A percentile compares a stretch with the other conserved stretches of the same genome.
Conservation (phyloP, 371 early-diverging fungal species). For the Mucor circinelloides region DNA sequence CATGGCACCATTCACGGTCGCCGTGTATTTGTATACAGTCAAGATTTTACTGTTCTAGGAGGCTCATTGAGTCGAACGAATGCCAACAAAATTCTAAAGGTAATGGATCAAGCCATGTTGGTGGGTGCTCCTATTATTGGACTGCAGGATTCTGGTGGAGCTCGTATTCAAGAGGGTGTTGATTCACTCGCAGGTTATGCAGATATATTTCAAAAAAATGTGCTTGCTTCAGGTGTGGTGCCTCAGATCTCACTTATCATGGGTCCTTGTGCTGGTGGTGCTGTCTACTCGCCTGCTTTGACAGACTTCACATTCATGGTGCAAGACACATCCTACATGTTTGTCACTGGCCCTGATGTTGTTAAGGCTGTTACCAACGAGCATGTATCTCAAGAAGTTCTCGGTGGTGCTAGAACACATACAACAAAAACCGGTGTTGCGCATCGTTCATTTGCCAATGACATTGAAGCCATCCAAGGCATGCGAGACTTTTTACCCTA, state of each 20-base stretch:
- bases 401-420: constrained; percentile 94
- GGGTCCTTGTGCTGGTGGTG: constrained; percentile 98
- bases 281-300: constrained; percentile 96
- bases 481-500: constrained; percentile 88
- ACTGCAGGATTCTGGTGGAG: constrained; percentile 96
- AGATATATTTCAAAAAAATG: constrained; percentile 95
- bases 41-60: constrained; percentile 95
- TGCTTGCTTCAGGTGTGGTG: constrained; percentile 91
- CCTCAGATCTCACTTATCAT: constrained; percentile 96
- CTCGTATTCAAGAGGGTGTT: constrained; percentile 97
- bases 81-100: constrained; percentile 92
- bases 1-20: constrained; percentile 94
- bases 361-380: constrained; percentile 97
- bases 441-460: constrained; percentile 91
- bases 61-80: constrained; percentile 90
- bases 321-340: constrained; percentile 92
- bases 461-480: constrained; percentile 90
- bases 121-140: constrained; percentile 96
- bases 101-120: constrained; percentile 94
- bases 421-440: constrained; percentile 92
- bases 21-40: constrained; percentile 89
- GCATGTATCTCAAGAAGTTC: constrained; percentile 91
- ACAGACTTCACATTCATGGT: constrained; percentile 98
- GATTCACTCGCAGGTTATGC: constrained; percentile 96
- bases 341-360: constrained; percentile 97